A percentile compares a stretch with the other conserved stretches of the same genome.
These are phyloP conservation scores for Nymphaea colorata DNA, from an alignment of 164 flowering plant species.

Conservation along the genomic window DNA sequence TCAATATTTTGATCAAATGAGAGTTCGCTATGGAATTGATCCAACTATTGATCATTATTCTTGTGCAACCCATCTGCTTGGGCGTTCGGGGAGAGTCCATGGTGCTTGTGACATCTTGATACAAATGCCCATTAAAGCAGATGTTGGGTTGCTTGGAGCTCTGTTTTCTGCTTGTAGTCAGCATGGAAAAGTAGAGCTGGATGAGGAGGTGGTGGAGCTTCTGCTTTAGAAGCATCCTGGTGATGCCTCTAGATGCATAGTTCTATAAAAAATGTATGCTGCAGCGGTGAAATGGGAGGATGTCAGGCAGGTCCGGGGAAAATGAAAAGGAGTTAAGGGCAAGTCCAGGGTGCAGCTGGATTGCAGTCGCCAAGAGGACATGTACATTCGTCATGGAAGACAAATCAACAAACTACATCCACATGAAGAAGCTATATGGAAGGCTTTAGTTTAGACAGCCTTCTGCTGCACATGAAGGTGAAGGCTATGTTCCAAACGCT, in stretches of 20 bases:
- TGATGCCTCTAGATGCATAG: conserved; percentile 40
- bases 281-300: conserved; percentile 41
- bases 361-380: conserved; percentile 39
- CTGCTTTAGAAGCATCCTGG: conserved; percentile 42
- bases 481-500: conserved; percentile 13
- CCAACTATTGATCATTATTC: conserved; percentile 53
- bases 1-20: conserved; percentile 42
- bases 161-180: conserved; percentile 50
- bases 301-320: conserved; percentile 33
- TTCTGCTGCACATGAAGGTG: conserved; percentile 39
- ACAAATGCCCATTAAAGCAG: conserved; percentile 18
- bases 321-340: conserved; percentile 44
- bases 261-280: conserved; percentile 55
- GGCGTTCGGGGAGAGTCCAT: conserved; percentile 53
- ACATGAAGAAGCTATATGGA: conserved; percentile 20
- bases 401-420: conserved; percentile 32
- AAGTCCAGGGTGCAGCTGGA: conserved; percentile 75
- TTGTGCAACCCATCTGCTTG: conserved; percentile 59
- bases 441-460: conserved; percentile 31
- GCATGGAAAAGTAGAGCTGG: conserved; percentile 36
- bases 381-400: conserved; percentile 41
- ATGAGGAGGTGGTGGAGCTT: conserved; percentile 34
- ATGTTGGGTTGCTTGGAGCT: conserved; percentile 41
- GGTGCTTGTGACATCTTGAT: conserved; percentile 51
- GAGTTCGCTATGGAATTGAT: conserved; percentile 19